phyloP scores from a whole-genome alignment of 768 basidiomycete species.

The Tulasnella sp. region DNA sequence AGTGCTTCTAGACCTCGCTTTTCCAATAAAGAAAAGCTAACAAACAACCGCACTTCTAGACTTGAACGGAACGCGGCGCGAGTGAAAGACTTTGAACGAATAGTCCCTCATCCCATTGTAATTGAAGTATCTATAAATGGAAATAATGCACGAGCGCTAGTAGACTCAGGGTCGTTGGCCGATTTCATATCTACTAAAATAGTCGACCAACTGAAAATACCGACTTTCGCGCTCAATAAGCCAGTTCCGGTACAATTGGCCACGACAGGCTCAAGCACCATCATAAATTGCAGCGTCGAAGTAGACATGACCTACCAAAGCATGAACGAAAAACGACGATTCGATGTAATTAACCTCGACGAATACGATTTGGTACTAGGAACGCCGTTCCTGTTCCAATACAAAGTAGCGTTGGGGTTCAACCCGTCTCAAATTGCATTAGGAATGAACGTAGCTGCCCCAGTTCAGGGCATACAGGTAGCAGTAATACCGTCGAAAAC shows the following conservation, averaged over 20 bases:
- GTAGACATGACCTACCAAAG: constrained; percentile 33
- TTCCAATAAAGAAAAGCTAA: neutral
- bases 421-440: too few relatives aligned
- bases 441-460: too few relatives aligned
- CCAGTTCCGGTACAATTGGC: constrained; percentile 38
- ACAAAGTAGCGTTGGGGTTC: too few relatives aligned
- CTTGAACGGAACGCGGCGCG: constrained; percentile 19
- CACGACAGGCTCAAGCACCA: constrained; percentile 36
- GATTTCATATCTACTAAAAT: constrained; percentile 21
- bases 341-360: constrained; percentile 36
- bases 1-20: too few relatives aligned
- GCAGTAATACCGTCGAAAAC: neutral
- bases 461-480: too few relatives aligned
- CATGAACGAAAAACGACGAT: constrained; percentile 30
- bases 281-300: constrained; percentile 30
- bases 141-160: neutral
- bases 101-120: constrained; percentile 15
- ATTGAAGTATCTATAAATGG: constrained; percentile 15
- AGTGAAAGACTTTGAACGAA: neutral
- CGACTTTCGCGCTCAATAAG: constrained; percentile 15
- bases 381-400: too few relatives aligned
- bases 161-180: constrained; percentile 20
- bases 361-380: too few relatives aligned
- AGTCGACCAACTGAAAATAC: constrained; percentile 19
- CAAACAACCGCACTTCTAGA: neutral